Conservation (phyloP, 202 grass and related monocot species). For the Saccharum hybrid region DNA sequence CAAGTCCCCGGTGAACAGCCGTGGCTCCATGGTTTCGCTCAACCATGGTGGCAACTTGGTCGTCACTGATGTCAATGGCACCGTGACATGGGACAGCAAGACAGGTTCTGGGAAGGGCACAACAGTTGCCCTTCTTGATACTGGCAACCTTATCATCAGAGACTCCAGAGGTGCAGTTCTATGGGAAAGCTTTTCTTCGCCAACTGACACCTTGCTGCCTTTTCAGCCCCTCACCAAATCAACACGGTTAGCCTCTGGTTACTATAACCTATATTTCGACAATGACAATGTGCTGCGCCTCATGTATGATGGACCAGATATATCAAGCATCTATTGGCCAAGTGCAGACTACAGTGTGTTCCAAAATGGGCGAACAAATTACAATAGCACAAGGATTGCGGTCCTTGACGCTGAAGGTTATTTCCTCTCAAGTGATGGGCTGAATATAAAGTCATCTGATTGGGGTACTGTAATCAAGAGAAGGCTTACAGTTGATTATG, state of each 20-base stretch:
- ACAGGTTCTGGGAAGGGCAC: constrained; percentile 41
- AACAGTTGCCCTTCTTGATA: constrained; percentile 51
- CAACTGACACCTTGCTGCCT: constrained; percentile 72
- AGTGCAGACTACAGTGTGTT: constrained; percentile 46
- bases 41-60: constrained; percentile 59
- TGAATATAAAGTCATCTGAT: constrained; percentile 54
- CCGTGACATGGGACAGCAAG: constrained; percentile 50
- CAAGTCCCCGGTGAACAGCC: constrained; percentile 57
- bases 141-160: constrained; percentile 65
- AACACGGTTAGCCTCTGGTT: constrained; percentile 52
- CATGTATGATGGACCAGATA: constrained; percentile 68
- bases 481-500: constrained; percentile 66
- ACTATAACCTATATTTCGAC: constrained; percentile 70
- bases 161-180: constrained; percentile 21
- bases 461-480: constrained; percentile 47
- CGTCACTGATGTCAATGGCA: constrained; percentile 69
- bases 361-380: constrained; percentile 45
- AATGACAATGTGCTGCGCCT: constrained; percentile 75
- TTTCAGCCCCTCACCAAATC: constrained; percentile 49
- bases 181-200: constrained; percentile 77
- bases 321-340: constrained; percentile 87
- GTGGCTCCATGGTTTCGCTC: constrained; percentile 53
- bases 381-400: constrained; percentile 71
- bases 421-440: constrained; percentile 61
- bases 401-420: constrained; percentile 56